Evolutionary conservation across 2,329 filamentous ascomycete species (phyloP).

Genomic region (Chaetomium sp.): DNA sequence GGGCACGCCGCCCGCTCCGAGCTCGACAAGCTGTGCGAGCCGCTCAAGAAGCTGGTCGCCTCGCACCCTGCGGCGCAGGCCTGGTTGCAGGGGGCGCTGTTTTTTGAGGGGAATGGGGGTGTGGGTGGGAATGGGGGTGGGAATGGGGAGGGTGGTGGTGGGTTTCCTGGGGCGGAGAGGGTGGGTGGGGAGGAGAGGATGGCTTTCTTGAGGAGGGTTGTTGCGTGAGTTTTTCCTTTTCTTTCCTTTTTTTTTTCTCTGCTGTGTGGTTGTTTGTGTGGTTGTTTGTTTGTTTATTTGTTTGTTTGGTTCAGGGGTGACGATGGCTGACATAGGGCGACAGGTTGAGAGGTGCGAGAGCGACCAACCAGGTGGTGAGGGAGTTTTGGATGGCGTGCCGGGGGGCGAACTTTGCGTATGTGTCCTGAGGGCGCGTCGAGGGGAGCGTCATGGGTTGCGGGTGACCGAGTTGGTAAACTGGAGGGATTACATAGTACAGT

Average conservation of each 20-base stretch:
- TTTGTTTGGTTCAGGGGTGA: neutral
- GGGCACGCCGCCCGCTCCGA: slow-evolving; percentile 72
- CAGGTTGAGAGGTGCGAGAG: slow-evolving; percentile 64
- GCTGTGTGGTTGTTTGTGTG: slow-evolving; percentile 2
- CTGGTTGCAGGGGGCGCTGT: slow-evolving; percentile 65
- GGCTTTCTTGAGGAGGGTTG: slow-evolving; percentile 66
- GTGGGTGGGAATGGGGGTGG: slow-evolving; percentile 37
- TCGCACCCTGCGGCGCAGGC: slow-evolving; percentile 57
- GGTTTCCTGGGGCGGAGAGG: slow-evolving; percentile 52
- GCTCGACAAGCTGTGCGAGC: slow-evolving; percentile 69
- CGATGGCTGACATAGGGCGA: neutral
- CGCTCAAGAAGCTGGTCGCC: slow-evolving; percentile 67
- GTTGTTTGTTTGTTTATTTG: neutral
- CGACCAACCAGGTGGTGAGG: slow-evolving; percentile 67
- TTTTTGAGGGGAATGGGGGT: neutral
- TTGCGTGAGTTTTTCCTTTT: slow-evolving; percentile 52
- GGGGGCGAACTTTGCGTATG: slow-evolving; percentile 62
- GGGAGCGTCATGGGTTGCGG: neutral
- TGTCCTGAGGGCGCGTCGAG: slow-evolving; percentile 47
- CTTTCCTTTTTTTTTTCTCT: neutral
- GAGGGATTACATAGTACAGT: neutral
- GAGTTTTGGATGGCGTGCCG: slow-evolving; percentile 74
- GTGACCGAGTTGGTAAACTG: neutral
- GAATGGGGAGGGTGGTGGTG: neutral
- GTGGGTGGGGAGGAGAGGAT: slow-evolving; percentile 62